Percentiles rank a stretch among this genome's conserved stretches.
Conservation (phyloP, 2,329 filamentous ascomycete species). For the Torrubiella hemipterigena region DNA sequence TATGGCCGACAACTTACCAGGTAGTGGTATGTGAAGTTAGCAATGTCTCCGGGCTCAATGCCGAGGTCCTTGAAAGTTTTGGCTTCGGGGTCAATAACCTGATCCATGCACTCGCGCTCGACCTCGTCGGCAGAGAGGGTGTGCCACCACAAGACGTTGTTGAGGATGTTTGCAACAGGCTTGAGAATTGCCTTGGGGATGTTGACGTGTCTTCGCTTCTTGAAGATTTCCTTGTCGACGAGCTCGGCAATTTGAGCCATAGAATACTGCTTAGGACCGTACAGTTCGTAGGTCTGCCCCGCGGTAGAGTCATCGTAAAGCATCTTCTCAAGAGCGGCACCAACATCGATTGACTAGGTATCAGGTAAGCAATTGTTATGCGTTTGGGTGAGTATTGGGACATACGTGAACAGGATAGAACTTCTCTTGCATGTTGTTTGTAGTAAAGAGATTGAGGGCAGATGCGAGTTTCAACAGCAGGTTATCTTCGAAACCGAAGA, state of each 20-base stretch:
- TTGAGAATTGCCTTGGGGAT: slow-evolving; percentile 71
- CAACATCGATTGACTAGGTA: slow-evolving; percentile 77
- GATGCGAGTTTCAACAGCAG: slow-evolving; percentile 78
- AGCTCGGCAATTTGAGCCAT: slow-evolving; percentile 76
- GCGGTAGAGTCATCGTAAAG: slow-evolving; percentile 83
- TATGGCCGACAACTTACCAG: slow-evolving; percentile 46
- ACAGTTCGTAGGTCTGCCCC: slow-evolving; percentile 86
- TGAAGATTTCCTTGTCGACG: slow-evolving; percentile 86
- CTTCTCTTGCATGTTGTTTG: slow-evolving; percentile 87
- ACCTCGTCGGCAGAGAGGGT: slow-evolving; percentile 73
- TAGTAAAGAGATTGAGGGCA: slow-evolving; percentile 70
- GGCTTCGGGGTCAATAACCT: slow-evolving; percentile 76
- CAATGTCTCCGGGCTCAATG: slow-evolving; percentile 80
- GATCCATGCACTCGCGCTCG: slow-evolving; percentile 86
- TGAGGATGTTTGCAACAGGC: slow-evolving; percentile 61
- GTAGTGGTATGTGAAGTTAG: slow-evolving; percentile 85
- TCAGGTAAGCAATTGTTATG: background rate
- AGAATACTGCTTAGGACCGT: slow-evolving; percentile 85
- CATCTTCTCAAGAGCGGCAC: slow-evolving; percentile 78
- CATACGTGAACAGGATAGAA: slow-evolving; percentile 83
- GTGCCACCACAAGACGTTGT: slow-evolving; percentile 82
- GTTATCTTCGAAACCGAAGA: slow-evolving; percentile 92
- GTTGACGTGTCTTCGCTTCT: slow-evolving; percentile 83
- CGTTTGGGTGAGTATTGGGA: slow-evolving; percentile 5
- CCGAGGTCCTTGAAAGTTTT: slow-evolving; percentile 94